Evolutionary conservation across 805 yeast species (phyloP), one percentile per base, ranked within the genome.

Genomic region (Spathaspora boniae): DNA sequence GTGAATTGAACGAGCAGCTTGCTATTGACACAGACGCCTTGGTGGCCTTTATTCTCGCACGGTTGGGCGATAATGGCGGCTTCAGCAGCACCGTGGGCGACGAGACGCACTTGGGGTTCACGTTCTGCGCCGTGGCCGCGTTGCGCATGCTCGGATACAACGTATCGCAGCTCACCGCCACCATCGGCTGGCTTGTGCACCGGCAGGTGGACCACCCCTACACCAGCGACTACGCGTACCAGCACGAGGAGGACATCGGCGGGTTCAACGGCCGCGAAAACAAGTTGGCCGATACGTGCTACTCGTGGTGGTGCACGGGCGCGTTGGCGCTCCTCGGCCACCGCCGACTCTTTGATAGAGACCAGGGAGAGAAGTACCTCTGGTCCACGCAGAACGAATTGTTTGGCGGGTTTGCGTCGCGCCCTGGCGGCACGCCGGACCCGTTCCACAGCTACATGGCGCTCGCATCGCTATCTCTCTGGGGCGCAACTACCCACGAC

Each of bases 241-340:
- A 46, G 28, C 32, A 43, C 33, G 51, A 48, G 0, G 69, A 62
- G 19, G 91, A 82, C 50, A 59, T 60, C 34, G 96, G 96, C 2
- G 91, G 91, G 0, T 79, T 85, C 53, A 86, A 87, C 55, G 97
- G 97, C 1, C 67, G 97, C 31, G 78, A 76, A n/a, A 86, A 86
- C 54, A 88, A 88, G 54, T 72, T 69, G 38, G 83, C 83, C 3
- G 97, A 88, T 56, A 82, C 95, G 0, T 88, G 97, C 61, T 88
- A 88, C 51, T 74, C 82, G 5, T 88, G 87, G 70, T 88, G 96
- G 96, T 74, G 77, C 30, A 48, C 78, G 11, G 89, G 76, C 2
- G 65, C 86, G 4, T 60, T 86, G 42, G 46, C 51, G 1, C 46
- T 82, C 9, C 47, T 86, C 16, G 37, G 44, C 15, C 43, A 47